Percentiles rank a stretch among this genome's conserved stretches.
Conservation (phyloP, 768 basidiomycete genomes). For the Tulasnella sp. region DNA sequence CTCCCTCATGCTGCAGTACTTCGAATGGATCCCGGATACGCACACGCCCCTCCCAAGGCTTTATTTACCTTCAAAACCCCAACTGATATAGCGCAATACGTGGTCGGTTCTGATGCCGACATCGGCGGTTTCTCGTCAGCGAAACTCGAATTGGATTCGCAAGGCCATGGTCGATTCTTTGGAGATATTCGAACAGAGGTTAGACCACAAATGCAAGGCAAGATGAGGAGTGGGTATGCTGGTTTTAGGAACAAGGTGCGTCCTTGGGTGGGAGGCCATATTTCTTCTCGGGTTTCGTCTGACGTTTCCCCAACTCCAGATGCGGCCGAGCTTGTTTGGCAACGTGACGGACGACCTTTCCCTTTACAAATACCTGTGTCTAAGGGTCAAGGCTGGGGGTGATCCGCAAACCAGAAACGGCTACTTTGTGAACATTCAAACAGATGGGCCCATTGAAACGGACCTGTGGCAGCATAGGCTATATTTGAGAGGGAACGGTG, state of each 20-base stretch:
- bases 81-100: constrained; percentile 54
- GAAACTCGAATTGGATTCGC: constrained; percentile 60
- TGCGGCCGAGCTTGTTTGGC: constrained; percentile 78
- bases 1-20: neutral
- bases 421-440: constrained; percentile 93
- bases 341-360: constrained; percentile 78
- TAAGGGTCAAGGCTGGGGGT: constrained; percentile 72
- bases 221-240: constrained; percentile 78
- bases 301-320: constrained; percentile 33
- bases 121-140: constrained; percentile 77
- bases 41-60: constrained; percentile 40
- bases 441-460: constrained; percentile 66
- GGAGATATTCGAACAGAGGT: constrained; percentile 70
- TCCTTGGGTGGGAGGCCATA: neutral
- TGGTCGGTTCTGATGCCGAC: constrained; percentile 79
- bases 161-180: constrained; percentile 55
- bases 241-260: constrained; percentile 79
- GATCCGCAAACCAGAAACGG: constrained; percentile 67
- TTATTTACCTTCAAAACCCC: constrained; percentile 57
- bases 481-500: constrained; percentile 57
- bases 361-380: constrained; percentile 66
- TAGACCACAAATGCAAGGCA: constrained; percentile 54
- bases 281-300: neutral
- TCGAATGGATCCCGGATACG: constrained; percentile 11
- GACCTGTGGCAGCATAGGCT: constrained; percentile 95